Conservation (phyloP, 306 rosid species). For the Quercus alba region DNA sequence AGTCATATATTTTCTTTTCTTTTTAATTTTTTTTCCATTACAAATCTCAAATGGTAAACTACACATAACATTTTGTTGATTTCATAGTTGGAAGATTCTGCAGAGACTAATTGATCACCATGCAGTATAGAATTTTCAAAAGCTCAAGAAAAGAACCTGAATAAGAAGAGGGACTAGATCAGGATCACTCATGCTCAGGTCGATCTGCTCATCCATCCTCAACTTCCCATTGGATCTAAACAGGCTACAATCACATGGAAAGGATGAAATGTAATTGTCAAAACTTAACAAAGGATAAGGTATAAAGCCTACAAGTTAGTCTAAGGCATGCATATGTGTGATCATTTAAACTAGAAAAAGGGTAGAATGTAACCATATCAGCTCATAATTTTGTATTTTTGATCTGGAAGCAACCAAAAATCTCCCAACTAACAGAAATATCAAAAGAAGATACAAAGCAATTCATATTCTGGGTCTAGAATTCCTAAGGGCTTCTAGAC, state of each 20-base stretch:
- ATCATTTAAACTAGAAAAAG: not conserved
- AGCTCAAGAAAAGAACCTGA: constrained; percentile 53
- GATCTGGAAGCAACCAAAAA: not conserved
- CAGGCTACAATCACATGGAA: constrained; percentile 55
- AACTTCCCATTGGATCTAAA: constrained; percentile 83
- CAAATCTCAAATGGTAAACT: not conserved
- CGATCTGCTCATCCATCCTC: constrained; percentile 80
- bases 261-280: not conserved
- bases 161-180: constrained; percentile 91
- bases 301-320: constrained; percentile 10
- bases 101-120: not conserved
- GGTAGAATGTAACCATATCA: not conserved
- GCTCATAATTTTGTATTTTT: not conserved
- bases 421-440: not conserved
- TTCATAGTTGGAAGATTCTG: constrained; percentile 9
- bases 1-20: not conserved
- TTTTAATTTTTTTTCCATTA: not conserved
- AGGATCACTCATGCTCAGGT: constrained; percentile 92
- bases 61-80: not conserved
- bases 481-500: not conserved
- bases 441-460: not conserved
- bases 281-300: not conserved
- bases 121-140: not conserved
- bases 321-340: not conserved
- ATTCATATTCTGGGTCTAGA: not conserved